These are phyloP conservation scores for Liriodendron chinense DNA, from an alignment of 164 flowering plant species.

Conservation along the genomic window DNA sequence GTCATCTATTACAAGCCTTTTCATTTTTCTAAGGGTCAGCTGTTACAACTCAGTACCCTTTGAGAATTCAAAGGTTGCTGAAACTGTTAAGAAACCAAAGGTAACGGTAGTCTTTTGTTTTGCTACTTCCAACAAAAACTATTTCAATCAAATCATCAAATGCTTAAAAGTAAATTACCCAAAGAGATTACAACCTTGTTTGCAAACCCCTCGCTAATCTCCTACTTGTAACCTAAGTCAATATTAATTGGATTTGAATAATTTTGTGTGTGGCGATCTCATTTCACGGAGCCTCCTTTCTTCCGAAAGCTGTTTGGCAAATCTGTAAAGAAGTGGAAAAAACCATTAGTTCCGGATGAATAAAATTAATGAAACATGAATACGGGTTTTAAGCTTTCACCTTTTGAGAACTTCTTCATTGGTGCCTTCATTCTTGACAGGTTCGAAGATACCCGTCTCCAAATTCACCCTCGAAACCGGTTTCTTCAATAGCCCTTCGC, in stretches of 20 bases:
- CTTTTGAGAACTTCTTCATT: conserved; percentile 36
- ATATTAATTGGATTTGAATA: neutral
- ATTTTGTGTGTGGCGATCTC: conserved; percentile 13
- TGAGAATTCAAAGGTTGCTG: too few relatives aligned
- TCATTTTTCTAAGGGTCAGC: too few relatives aligned
- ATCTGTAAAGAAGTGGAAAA: conserved; percentile 16
- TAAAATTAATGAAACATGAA: neutral
- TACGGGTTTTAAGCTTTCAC: conserved; percentile 10
- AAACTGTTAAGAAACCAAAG: too few relatives aligned
- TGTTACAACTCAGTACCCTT: too few relatives aligned
- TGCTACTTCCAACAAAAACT: too few relatives aligned
- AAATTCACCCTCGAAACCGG: conserved; percentile 35
- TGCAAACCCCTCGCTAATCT: too few relatives aligned
- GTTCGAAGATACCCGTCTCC: conserved; percentile 25
- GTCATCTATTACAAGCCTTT: too few relatives aligned
- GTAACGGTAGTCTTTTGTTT: too few relatives aligned
- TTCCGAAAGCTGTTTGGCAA: conserved; percentile 28
- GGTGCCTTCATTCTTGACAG: conserved; percentile 24
- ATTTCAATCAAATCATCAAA: too few relatives aligned
- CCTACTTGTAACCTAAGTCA: too few relatives aligned
- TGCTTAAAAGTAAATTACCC: too few relatives aligned
- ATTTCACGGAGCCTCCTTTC: conserved; percentile 15
- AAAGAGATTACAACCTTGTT: too few relatives aligned
- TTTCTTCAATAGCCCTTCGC: conserved; percentile 30
- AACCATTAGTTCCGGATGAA: neutral